Evolutionary conservation across 2,329 filamentous ascomycete species (phyloP).

Genomic region (Cercospora zeae-maydis): DNA sequence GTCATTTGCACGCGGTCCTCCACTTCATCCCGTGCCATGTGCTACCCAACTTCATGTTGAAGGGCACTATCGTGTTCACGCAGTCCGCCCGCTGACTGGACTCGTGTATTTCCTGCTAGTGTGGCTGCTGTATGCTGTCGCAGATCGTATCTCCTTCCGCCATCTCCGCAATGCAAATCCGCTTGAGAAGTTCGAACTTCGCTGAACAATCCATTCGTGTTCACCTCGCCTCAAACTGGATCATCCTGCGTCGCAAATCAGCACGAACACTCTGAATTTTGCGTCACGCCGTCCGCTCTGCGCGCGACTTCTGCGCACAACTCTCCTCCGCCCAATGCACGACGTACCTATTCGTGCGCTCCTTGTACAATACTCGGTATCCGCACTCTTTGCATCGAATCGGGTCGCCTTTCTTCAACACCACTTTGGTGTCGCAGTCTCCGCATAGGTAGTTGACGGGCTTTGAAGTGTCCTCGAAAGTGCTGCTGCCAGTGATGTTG

Average conservation of each 20-base stretch:
- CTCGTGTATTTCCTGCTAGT: not conserved
- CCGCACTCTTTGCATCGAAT: conserved; percentile 91
- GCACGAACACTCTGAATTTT: not conserved
- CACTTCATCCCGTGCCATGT: not conserved
- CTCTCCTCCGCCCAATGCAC: conserved; percentile 23
- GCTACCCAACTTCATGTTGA: not conserved
- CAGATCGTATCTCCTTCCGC: not conserved
- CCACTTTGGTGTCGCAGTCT: conserved; percentile 76
- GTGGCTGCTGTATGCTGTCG: not conserved
- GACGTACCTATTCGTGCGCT: conserved; percentile 93
- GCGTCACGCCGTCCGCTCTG: not conserved
- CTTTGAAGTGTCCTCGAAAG: conserved; percentile 52
- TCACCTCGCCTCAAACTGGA: conserved; percentile 93
- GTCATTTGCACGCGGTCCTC: not conserved
- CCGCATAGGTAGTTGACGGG: conserved; percentile 61
- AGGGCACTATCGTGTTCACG: not conserved
- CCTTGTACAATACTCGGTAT: conserved; percentile 94
- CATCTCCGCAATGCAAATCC: not conserved
- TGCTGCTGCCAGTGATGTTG: conserved; percentile 54
- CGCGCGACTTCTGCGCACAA: not conserved
- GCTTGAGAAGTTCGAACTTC: not conserved
- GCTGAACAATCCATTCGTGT: not conserved
- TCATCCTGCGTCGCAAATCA: conserved; percentile 65
- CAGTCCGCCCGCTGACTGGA: not conserved
- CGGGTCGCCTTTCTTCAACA: conserved; percentile 71